Evolutionary conservation across 2,329 filamentous ascomycete species (phyloP).

Genomic region (Rutstroemia sp.): DNA sequence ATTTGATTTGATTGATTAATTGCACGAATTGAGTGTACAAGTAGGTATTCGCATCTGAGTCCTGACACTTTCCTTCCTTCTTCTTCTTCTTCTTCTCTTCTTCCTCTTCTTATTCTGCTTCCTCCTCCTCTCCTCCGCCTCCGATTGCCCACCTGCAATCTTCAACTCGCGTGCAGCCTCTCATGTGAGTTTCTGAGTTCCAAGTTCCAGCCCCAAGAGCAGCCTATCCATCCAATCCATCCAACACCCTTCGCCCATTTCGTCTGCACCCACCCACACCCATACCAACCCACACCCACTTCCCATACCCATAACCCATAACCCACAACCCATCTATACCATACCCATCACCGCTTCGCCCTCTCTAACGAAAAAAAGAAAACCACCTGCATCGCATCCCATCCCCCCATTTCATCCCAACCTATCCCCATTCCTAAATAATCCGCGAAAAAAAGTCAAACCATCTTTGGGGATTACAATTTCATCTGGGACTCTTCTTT

Average conservation of each 20-base stretch:
- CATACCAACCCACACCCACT: no score
- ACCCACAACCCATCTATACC: neutral
- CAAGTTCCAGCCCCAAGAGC: no score
- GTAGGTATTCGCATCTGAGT: no score
- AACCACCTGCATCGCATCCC: neutral
- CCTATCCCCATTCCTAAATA: neutral
- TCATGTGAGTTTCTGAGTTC: neutral
- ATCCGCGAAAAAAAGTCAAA: neutral
- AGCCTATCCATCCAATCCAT: no score
- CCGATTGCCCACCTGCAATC: neutral
- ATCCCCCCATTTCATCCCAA: constrained; percentile 7
- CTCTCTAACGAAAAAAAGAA: no score
- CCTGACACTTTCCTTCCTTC: no score
- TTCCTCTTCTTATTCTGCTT: no score
- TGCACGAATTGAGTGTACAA: no score
- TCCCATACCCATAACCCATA: neutral
- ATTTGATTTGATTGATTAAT: no score
- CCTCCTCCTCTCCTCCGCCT: neutral
- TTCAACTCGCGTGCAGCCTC: neutral
- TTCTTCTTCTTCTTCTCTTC: no score
- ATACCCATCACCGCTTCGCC: neutral
- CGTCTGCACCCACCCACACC: no score
- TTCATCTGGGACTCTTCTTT: neutral
- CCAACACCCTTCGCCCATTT: no score
- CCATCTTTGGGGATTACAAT: constrained; percentile 4